phyloP scores from a whole-genome alignment of 495 filamentous ascomycete genomes.

The Neurospora sp. region DNA sequence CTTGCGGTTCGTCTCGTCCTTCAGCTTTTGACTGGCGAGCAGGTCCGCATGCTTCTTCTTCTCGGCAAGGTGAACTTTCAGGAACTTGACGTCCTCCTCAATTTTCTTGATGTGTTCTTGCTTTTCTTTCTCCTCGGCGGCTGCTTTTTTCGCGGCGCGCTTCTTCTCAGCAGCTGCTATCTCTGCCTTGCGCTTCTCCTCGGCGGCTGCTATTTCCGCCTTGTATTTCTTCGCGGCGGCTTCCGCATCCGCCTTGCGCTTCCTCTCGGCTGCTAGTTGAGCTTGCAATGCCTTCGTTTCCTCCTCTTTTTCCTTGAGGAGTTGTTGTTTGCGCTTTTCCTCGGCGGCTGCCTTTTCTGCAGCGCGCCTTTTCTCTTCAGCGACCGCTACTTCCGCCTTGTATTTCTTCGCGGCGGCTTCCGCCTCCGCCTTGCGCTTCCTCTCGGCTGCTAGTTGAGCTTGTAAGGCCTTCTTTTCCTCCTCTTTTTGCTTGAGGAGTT shows the following conservation, averaged over 20 bases:
- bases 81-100: not conserved
- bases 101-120: not conserved
- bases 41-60: not conserved
- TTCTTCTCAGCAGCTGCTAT: not conserved
- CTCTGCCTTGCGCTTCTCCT: not conserved
- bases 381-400: too few relatives aligned
- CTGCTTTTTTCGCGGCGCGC: not conserved
- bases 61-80: not conserved
- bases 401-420: not conserved
- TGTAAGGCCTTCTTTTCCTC: too few relatives aligned
- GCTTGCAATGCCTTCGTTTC: not conserved
- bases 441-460: not conserved
- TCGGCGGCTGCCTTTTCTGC: not conserved
- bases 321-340: not conserved
- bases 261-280: not conserved
- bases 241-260: not conserved
- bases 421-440: not conserved
- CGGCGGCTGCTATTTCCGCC: not conserved
- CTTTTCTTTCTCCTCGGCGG: not conserved
- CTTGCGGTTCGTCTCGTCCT: too few relatives aligned
- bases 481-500: too few relatives aligned
- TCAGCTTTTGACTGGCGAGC: not conserved
- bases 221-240: not conserved
- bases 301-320: not conserved
- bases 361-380: not conserved